Evolutionary conservation across 2,329 filamentous ascomycete species (phyloP), one percentile per base, ranked within the genome.

Genomic region (Cladobotryum protrusum): DNA sequence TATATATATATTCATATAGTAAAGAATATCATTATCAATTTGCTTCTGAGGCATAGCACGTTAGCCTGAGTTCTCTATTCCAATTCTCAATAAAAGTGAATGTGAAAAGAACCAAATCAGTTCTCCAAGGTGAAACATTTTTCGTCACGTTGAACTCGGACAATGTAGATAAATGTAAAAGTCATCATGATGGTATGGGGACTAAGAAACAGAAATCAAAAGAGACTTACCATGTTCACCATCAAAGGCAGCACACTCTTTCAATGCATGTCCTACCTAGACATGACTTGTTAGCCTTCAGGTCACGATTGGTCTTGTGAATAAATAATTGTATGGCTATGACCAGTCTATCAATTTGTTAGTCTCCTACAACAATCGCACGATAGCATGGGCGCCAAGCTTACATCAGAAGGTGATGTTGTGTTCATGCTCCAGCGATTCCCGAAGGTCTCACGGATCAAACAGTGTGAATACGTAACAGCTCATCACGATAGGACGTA

Each of bases 111-210:
- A 57, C 57, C 62, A 55, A 18, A 64, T 80, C 77, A 80, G 77
- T 80, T 80, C 77, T 80, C 77, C 77, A 80, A 80, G 77, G 76
- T 80, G 77, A 79, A 74, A 66, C 61, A 62, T 59, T 65, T 64
- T 75, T 80, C 76, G 65, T 79, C 77, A 80, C 62, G 70, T 70
- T 73, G 68, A 75, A 77, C 70, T 80, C 77, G 71, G 75, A 67
- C 62, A 72, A 69, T 72, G 70, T 67, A 72, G 69, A 67, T 66
- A 69, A 68, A 65, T 42, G 17, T 64, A 63, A 60, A 65, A 68
- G 52, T 76, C 77, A 79, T 79, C 76, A 69, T 64, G 57, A 69
- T 73, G 71, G 68, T 60, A 54, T 47, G 49, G 35, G 46, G n/a
- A 18, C 33, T 9, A 8, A 29, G 24, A 33, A 18, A 14, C 41